Evolutionary conservation across 2,329 filamentous ascomycete genomes (phyloP), one percentile per base, ranked within the genome.

Genomic region (Claviceps sp.): DNA sequence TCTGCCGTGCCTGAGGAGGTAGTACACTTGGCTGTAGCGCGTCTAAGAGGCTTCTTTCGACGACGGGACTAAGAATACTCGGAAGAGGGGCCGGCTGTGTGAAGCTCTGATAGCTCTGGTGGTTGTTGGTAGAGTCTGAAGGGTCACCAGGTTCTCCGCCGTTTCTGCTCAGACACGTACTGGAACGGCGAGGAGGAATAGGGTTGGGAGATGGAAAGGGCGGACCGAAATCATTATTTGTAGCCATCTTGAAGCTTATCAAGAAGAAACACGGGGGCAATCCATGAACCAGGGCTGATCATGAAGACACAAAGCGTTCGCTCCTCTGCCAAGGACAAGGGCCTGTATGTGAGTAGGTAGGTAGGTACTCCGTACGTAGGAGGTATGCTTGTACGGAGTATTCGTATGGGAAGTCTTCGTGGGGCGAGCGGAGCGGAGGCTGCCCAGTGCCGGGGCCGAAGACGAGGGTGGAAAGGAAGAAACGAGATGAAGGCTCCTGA

Each of bases 171-270:
- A 59, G 49, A 38, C 62, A 61, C 29, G 58, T 58, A 52, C 78
- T 80, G 52, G 85, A 88, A 45, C 82, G 88, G 56, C 86, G 78
- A 3, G 83, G 82, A 20, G 86, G 85, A 51, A 89, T 88, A 39
- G 52, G 44, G 2, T 48, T 49, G 46, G 52, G 43, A 47, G 53
- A 43, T 2, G 50, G 17, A 6, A 51, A 42, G 36, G 51, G 38
- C 5, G 52, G 38, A 11, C 23, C 39, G 23, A 23, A 29, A 9
- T 5, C 4, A 22, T 13, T 44, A 38, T 56, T 59, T 60, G 51
- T 61, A 57, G 61, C 54, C 45, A 46, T 46, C n/a, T 13, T 46
- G 9, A 22, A 20, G 45, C 26, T 3, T 8, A 34, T 34, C 5
- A 22, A 11, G 14, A 45, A n/a, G 49, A 11, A 16, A 29, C 5